These are phyloP conservation scores for Bullera alba DNA, from an alignment of 768 basidiomycete species.

Conservation along the genomic window DNA sequence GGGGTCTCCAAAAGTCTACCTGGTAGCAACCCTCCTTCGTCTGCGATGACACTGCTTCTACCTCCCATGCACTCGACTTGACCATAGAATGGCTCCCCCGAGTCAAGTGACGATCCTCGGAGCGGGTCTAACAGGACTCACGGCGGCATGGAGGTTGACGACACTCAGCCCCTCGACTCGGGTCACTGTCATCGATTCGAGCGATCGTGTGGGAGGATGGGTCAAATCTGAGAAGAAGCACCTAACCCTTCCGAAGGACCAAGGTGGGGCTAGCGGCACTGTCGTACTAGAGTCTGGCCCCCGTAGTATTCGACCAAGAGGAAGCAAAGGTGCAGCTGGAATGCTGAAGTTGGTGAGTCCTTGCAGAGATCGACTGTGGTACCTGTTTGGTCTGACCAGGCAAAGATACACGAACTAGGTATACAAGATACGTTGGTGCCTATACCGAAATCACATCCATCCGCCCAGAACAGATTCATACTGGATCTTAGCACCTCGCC, in stretches of 20 bases:
- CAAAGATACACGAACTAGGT: constrained; percentile 68
- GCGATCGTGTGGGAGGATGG: constrained; percentile 75
- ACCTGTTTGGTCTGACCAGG: constrained; percentile 7
- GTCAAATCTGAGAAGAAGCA: constrained; percentile 58
- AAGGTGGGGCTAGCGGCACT: too few relatives aligned
- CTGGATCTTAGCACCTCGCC: constrained; percentile 50
- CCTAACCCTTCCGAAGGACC: too few relatives aligned
- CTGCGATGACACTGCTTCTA: too few relatives aligned
- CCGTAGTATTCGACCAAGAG: constrained; percentile 70
- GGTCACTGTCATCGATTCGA: constrained; percentile 66
- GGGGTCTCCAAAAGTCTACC: too few relatives aligned
- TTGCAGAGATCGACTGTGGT: too few relatives aligned
- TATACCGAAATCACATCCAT: constrained; percentile 60
- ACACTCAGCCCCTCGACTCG: constrained; percentile 36
- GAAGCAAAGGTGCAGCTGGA: constrained; percentile 52
- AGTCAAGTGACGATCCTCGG: constrained; percentile 44
- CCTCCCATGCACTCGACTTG: too few relatives aligned
- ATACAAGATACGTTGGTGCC: constrained; percentile 59
- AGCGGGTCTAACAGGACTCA: constrained; percentile 54
- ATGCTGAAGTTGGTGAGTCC: constrained; percentile 70
- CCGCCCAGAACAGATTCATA: constrained; percentile 72
- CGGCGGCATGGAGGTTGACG: constrained; percentile 50
- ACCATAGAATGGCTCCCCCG: not conserved
- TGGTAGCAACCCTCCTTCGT: too few relatives aligned
- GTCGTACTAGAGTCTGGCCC: constrained; percentile 80